phyloP scores from a whole-genome alignment of 176 grass and related monocot species.

The Lolium multiflorum region DNA sequence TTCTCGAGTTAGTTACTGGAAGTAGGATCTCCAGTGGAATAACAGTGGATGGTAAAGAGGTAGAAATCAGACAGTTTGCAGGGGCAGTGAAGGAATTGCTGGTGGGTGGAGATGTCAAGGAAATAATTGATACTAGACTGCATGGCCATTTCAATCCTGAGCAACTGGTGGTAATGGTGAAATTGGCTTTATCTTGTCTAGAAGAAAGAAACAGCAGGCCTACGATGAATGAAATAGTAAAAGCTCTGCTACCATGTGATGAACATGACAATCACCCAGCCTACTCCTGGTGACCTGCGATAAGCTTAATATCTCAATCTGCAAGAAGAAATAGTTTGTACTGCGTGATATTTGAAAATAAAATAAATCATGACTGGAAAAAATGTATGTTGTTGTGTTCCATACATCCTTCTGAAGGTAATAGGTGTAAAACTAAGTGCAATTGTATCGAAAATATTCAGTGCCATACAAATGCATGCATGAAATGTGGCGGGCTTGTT shows the following conservation, averaged over 20 bases:
- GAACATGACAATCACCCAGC: conserved; percentile 44
- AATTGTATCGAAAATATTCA: not conserved
- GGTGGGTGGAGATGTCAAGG: not conserved
- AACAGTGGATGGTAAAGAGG: not conserved
- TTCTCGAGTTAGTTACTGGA: conserved; percentile 55
- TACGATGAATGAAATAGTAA: conserved; percentile 29
- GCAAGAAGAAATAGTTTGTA: not conserved
- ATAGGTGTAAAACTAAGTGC: not conserved
- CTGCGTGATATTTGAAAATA: not conserved
- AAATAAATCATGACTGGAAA: not conserved
- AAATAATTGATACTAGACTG: conserved; percentile 42
- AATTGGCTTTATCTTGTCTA: conserved; percentile 28
- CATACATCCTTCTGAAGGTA: not conserved
- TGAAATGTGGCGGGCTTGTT: not conserved
- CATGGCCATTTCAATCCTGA: conserved; percentile 29
- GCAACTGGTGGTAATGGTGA: conserved; percentile 44
- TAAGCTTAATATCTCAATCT: conserved; percentile 19
- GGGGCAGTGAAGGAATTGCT: conserved; percentile 34
- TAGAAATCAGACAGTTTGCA: conserved; percentile 25
- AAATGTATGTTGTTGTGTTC: not conserved
- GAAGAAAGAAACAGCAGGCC: conserved; percentile 51
- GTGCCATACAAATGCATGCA: not conserved
- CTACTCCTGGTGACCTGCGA: conserved; percentile 34
- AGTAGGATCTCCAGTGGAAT: conserved; percentile 23
- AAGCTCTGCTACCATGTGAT: conserved; percentile 16